Percentiles rank a stretch among this genome's conserved stretches.
phyloP scores from a whole-genome alignment of 1,284 basidiomycete genomes.

The Sphagnurus paluster region DNA sequence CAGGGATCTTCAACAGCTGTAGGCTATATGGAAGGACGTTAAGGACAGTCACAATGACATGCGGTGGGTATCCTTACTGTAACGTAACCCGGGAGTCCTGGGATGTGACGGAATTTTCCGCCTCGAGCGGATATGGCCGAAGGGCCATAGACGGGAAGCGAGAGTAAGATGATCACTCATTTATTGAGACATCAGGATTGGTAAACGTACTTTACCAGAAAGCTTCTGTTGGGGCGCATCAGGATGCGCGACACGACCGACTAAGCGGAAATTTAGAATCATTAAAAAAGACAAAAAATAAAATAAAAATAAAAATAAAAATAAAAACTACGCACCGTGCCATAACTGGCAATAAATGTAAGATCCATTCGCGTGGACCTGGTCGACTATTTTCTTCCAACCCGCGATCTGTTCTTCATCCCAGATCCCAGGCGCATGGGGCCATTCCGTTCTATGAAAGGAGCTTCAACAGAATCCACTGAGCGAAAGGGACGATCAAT shows the following conservation, averaged over 20 bases:
- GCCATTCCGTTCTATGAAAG: slow-evolving; percentile 36
- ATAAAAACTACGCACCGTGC: slow-evolving; percentile 29
- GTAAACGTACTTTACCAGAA: slow-evolving; percentile 30
- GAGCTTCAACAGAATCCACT: neutral
- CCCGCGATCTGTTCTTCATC: slow-evolving; percentile 33
- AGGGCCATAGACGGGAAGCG: slow-evolving; percentile 36
- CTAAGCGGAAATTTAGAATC: neutral
- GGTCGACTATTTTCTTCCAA: slow-evolving; percentile 40
- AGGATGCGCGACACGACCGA: slow-evolving; percentile 4
- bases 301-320: neutral
- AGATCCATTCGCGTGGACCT: slow-evolving; percentile 36
- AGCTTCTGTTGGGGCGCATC: slow-evolving; percentile 31
- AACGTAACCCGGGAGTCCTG: slow-evolving; percentile 33
- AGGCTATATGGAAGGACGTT: slow-evolving; percentile 29
- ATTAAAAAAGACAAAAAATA: too few relatives aligned
- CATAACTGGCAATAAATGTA: slow-evolving; percentile 35
- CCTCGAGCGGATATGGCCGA: slow-evolving; percentile 35
- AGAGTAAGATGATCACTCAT: neutral
- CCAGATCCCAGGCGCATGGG: slow-evolving; percentile 41
- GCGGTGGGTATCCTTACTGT: slow-evolving; percentile 23
- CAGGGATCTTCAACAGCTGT: slow-evolving; percentile 43
- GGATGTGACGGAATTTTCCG: slow-evolving; percentile 36
- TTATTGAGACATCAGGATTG: neutral
- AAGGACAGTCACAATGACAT: slow-evolving; percentile 5
- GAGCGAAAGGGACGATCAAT: slow-evolving; percentile 1